Base-by-base conservation (phyloP, 306 rosid genomes). In the Cucurbita pepo region DNA sequence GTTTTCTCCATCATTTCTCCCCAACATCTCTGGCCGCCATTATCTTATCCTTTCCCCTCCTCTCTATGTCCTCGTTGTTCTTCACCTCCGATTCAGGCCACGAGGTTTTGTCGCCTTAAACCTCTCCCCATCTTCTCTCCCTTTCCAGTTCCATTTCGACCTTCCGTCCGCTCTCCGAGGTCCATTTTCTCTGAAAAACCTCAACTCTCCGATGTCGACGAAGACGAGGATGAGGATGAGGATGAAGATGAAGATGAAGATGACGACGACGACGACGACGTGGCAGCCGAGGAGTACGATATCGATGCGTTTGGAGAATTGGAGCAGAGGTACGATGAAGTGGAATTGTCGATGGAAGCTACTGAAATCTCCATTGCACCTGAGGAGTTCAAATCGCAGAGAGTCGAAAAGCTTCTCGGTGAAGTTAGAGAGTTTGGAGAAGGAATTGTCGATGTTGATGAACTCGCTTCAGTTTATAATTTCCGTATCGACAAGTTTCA, bases 401-500 rank as follows among this genome's bases (percentile, higher is more conserved):
- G 96, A 86, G 96, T 90, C 5, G 95, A 89, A 81, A 90, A 85
- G 85, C 85, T 94, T 30, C 65, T 82, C 76, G 71, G 77, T 38
- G 97, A 94, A 74, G 96, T 89, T 16, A 82, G 81, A 69, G 84
- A 82, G 83, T 94, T 90, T 19, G 97, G 98, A 30, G 90, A 82
- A 18, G 96, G 81, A 36, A 86, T 90, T 40, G 81, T 90, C 43
- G 96, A 90, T 61, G 89, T 76, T 56, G 86, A 87, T 62, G 97
- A 91, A 48, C 96, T 94, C 60, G 88, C 92, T 58, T 85, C 92
- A 5, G 53, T 94, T 54, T 91, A 94, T 70, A 83, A 86, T 81
- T 94, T 94, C 62, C 92, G 97, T 9, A 90, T 94, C 69, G 98
- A 94, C 78, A 89, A 90, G 60, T 94, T 94, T 82, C 98, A 94